Base-by-base conservation (phyloP, 139 green algal species). In the Auxenochlorella pyrenoidosa region DNA sequence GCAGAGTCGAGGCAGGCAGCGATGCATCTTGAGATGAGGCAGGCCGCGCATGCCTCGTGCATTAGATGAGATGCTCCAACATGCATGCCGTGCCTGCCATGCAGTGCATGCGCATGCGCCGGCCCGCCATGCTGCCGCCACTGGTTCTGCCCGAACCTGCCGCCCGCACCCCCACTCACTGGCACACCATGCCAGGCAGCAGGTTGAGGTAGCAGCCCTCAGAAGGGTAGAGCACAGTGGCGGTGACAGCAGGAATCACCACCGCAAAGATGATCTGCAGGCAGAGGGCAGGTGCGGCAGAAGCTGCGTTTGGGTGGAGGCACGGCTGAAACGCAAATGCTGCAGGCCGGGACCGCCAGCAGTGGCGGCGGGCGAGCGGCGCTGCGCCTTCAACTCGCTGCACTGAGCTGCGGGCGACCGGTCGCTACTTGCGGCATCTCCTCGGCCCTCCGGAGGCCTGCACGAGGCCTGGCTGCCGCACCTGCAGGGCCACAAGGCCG, bases 151-250 rank as follows among this genome's bases (percentile, higher is more conserved):
- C 26, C 2, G 24, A 3, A 3, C 24, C 22, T 2, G 3, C 63
- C 24, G 22, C 2, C 30, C 1, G 72, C 36, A 13, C 38, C 26
- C 16, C 28, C 73, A 82, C 81, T 77, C 82, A 86, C 82, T 85
- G 66, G 66, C 82, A 86, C 5, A 86, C 82, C 10, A 19, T 8
- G 65, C 82, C 82, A 0, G 43, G 43, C 18, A 79, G 12, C 30
- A 86, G 82, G 66, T 86, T 86, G 3, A 86, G 66, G 66, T 78
- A 86, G 82, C 82, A 86, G 66, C 63, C 40, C 15, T 47, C 66
- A 30, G 22, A 44, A 38, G 72, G 75, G 44, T 40, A 36, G 75
- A 86, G 66, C 66, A 66, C 26, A 2, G 82, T 70, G 44, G 21
- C 24, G 15, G 82, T 86, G 12, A 86, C 82, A 5, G 65, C 41